Evolutionary conservation across 495 filamentous ascomycete species (phyloP).

Genomic region (Jackrogersella multiformis): DNA sequence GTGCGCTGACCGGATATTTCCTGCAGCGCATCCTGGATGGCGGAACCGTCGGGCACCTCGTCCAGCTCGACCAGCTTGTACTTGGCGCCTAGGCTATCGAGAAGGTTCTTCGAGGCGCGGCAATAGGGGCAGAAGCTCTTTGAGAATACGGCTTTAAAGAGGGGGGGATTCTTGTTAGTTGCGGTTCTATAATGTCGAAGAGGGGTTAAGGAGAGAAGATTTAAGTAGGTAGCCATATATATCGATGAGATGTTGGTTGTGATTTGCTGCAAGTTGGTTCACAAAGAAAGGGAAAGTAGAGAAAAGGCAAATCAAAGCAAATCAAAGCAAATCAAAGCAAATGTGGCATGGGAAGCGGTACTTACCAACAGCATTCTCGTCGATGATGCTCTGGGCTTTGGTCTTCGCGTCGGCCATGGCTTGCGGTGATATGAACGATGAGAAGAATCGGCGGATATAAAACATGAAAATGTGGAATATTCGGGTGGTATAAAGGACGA

Average conservation of each 20-base stretch:
- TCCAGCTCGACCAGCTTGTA: slow-evolving; percentile 84
- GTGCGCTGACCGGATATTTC: slow-evolving; percentile 84
- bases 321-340: no score
- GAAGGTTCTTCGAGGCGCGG: slow-evolving; percentile 74
- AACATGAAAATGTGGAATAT: slow-evolving; percentile 78
- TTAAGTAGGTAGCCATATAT: background rate
- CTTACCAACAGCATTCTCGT: slow-evolving; percentile 90
- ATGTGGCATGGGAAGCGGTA: slow-evolving; percentile 28
- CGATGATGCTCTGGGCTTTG: slow-evolving; percentile 86
- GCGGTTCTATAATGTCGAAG: background rate
- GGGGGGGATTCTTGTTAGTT: slow-evolving; percentile 1
- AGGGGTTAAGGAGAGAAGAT: background rate
- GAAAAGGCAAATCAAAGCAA: no score
- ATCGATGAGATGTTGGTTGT: background rate
- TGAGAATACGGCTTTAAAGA: slow-evolving; percentile 81
- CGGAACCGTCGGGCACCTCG: slow-evolving; percentile 83
- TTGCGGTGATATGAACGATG: slow-evolving; percentile 64
- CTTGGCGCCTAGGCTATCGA: slow-evolving; percentile 75
- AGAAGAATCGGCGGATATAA: slow-evolving; percentile 82
- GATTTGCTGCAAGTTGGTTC: slow-evolving; percentile 1
- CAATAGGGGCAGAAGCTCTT: slow-evolving; percentile 99
- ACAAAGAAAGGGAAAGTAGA: background rate
- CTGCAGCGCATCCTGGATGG: slow-evolving; percentile 81
- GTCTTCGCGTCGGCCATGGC: slow-evolving; percentile 86
- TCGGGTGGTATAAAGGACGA: no score